Evolutionary conservation across 345 rosid species (phyloP).

Genomic region (Anacardium occidentale): DNA sequence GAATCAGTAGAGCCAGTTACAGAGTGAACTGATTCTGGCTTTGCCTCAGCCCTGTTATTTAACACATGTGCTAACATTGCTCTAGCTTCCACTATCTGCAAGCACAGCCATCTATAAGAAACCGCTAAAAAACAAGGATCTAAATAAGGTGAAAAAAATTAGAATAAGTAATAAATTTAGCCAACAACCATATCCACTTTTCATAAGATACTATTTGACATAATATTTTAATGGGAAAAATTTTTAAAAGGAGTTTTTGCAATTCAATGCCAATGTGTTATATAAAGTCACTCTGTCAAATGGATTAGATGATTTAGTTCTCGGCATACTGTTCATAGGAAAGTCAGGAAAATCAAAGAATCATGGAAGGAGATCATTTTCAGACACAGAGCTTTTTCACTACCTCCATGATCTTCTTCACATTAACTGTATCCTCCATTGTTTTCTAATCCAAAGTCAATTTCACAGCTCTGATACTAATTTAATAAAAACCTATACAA

Average conservation of each 20-base stretch:
- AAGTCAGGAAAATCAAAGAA: no score
- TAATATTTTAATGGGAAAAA: neutral
- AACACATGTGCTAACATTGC: constrained; percentile 63
- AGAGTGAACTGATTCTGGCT: constrained; percentile 26
- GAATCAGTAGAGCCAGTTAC: constrained; percentile 22
- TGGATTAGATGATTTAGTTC: neutral
- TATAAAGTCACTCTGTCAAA: neutral
- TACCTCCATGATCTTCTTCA: no score
- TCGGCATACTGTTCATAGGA: no score
- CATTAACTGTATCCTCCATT: no score
- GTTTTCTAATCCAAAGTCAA: no score
- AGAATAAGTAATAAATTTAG: neutral
- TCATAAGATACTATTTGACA: neutral
- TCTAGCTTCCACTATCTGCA: constrained; percentile 84
- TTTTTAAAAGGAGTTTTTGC: neutral
- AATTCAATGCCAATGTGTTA: neutral
- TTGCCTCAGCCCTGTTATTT: constrained; percentile 31
- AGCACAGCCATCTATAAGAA: constrained; percentile 11
- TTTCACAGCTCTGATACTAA: no score
- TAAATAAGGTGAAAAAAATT: neutral
- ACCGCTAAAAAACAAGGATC: neutral
- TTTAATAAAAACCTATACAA: no score
- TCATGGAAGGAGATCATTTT: no score
- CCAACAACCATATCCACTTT: neutral
- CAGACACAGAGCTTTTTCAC: no score